Conservation (phyloP, 164 flowering plant species). For the Liriodendron chinense region DNA sequence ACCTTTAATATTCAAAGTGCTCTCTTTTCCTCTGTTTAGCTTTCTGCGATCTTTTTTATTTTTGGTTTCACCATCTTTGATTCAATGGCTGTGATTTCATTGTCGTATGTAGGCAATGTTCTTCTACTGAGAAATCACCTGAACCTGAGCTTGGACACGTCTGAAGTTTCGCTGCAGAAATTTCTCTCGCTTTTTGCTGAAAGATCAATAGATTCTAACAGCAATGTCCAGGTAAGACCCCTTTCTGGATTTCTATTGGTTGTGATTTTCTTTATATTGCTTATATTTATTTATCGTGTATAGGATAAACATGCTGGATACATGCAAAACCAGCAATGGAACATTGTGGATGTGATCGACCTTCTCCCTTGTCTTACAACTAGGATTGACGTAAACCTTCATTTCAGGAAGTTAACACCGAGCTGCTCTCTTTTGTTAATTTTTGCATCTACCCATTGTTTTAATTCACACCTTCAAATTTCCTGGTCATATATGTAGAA, state of each 20-base stretch:
- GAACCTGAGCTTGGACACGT: constrained; percentile 57
- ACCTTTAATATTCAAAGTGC: not conserved
- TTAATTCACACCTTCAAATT: too few relatives aligned
- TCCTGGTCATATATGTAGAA: too few relatives aligned
- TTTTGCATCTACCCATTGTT: too few relatives aligned
- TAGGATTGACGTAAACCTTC: constrained; percentile 92
- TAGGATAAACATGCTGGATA: constrained; percentile 85
- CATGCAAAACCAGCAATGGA: constrained; percentile 81
- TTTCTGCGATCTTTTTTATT: not conserved
- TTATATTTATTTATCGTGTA: constrained; percentile 12
- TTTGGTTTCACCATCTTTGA: not conserved
- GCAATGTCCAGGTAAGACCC: constrained; percentile 57
- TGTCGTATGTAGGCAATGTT: constrained; percentile 60
- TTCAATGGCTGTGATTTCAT: not conserved
- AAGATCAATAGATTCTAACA: constrained; percentile 78
- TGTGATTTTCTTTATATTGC: not conserved
- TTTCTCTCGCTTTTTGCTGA: constrained; percentile 85
- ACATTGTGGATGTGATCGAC: constrained; percentile 88
- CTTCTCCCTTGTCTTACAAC: constrained; percentile 84
- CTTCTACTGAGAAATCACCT: constrained; percentile 70
- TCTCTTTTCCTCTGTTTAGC: not conserved
- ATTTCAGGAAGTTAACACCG: constrained; percentile 60
- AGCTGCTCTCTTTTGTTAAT: not conserved
- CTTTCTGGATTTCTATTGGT: not conserved
- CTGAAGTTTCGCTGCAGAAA: constrained; percentile 80